Base-by-base conservation (phyloP, 2,329 filamentous ascomycete species). In the Emydomyces testavorans region DNA sequence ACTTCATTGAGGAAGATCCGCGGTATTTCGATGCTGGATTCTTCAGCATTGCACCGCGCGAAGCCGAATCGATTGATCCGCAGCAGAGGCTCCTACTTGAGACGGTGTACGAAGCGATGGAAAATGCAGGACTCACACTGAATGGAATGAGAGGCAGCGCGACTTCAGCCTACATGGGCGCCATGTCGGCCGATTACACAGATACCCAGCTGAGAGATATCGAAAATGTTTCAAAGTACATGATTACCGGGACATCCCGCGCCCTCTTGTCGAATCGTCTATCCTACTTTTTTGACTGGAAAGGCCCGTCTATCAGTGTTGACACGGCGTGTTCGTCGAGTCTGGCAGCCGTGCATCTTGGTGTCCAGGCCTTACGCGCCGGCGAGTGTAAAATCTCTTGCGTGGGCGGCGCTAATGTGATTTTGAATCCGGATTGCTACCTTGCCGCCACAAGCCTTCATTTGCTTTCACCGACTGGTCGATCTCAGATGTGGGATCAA, bases 301-400 rank as follows among this genome's bases (percentile, higher is more conserved):
- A 59, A 4, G 65, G 70, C 0, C 64, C 70, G 0, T 64, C 60
- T 1, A 62, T 71, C 55, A 69, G 66, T 0, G 61, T 73, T 11
- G 85, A 90, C 57, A 81, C 60, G 1, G 60, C 57, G 1, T 62
- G 61, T 23, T 62, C 61, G 4, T 52, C 49, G 15, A 52, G 54
- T n/a, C 38, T 61, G 6, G 52, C 57, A 13, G 60, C 57, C 2
- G 29, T 62, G 4, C 51, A 58, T 43, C 28, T 53, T 6, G 56
- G 53, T 2, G 50, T 51, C 21, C 50, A 56, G 15, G 50, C 42
- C 13, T 41, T 62, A 1, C 47, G 54, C 35, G 48, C 36, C 8
- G 52, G 58, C 1, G 53, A 62, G 7, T 53, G 34, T 15, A 52
- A 53, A 4, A 50, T 60, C 57, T 16, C 63, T 4, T 21, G 46